A percentile compares a stretch with the other conserved stretches of the same genome.
phyloP scores from a whole-genome alignment of 345 rosid genomes.

The Linum trigynum region DNA sequence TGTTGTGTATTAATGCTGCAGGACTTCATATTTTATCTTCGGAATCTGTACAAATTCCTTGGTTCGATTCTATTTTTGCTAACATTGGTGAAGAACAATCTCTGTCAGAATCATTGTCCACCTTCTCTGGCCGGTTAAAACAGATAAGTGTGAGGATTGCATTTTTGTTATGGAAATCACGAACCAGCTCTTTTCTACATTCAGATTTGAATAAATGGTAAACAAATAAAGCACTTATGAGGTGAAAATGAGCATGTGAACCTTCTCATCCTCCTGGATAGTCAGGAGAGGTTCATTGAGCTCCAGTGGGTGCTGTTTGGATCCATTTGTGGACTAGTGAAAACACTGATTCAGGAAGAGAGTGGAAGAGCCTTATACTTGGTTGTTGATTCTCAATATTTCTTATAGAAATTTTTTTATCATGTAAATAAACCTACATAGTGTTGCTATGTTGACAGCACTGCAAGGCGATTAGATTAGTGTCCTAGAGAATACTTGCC shows the following conservation, averaged over 20 bases:
- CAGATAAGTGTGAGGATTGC: conserved; percentile 67
- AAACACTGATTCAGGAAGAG: not conserved
- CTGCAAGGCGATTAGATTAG: not conserved
- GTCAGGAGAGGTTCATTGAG: not conserved
- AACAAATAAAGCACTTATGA: not conserved
- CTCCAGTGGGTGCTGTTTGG: not conserved
- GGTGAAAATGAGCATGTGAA: not conserved
- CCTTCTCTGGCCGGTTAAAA: conserved; percentile 89
- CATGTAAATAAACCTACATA: not conserved
- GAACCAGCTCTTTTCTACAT: conserved; percentile 5
- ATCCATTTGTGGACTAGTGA: not conserved
- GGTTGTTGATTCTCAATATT: not conserved
- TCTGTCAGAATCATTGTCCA: conserved; percentile 77
- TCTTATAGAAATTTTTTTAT: not conserved
- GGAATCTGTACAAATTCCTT: conserved; percentile 77
- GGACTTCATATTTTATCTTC: conserved; percentile 78
- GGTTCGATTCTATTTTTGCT: conserved; percentile 90
- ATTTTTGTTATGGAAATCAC: conserved; percentile 12
- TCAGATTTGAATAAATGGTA: not conserved
- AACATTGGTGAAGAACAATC: conserved; percentile 97
- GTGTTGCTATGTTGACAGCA: not conserved
- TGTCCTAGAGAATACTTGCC: not conserved
- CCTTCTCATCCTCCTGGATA: not conserved
- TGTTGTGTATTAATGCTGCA: conserved; percentile 23
- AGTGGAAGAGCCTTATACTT: not conserved